phyloP scores from a whole-genome alignment of 2,329 filamentous ascomycete species.

The Bipolaris oryzae region DNA sequence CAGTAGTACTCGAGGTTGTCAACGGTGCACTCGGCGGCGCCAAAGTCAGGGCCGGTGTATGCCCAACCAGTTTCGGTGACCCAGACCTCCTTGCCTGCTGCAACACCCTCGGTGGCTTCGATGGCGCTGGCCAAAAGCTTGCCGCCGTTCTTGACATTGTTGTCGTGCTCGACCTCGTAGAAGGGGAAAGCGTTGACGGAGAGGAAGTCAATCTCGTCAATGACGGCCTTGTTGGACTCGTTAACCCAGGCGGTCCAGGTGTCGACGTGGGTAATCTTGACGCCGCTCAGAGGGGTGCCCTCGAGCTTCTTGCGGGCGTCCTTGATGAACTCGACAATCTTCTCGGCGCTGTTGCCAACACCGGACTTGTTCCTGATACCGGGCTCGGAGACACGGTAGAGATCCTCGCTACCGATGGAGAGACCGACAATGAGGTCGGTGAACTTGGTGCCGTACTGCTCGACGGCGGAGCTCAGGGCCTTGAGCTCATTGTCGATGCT shows the following conservation, averaged over 20 bases:
- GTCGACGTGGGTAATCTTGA: constrained; percentile 52
- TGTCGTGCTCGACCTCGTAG: constrained; percentile 43
- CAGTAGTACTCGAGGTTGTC: constrained; percentile 44
- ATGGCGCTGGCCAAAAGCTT: constrained; percentile 40
- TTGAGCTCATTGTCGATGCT: constrained; percentile 45
- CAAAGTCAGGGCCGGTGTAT: constrained; percentile 38
- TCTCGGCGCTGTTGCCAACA: constrained; percentile 65
- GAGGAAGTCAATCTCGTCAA: constrained; percentile 46
- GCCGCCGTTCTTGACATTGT: constrained; percentile 51
- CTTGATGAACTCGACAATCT: constrained; percentile 65
- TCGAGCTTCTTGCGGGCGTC: constrained; percentile 57
- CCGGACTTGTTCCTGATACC: constrained; percentile 68
- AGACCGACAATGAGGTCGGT: constrained; percentile 50
- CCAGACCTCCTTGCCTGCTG: constrained; percentile 45
- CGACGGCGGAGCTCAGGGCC: constrained; percentile 40
- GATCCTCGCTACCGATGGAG: constrained; percentile 48
- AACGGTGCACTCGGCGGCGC: constrained; percentile 34
- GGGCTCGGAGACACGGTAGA: constrained; percentile 74
- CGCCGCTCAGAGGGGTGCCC: constrained; percentile 63
- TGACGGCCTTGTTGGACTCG: constrained; percentile 43
- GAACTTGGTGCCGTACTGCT: constrained; percentile 56
- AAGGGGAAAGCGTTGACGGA: constrained; percentile 48
- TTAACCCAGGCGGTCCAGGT: constrained; percentile 48
- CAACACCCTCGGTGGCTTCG: constrained; percentile 37
- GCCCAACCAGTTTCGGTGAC: constrained; percentile 50